phyloP scores from a whole-genome alignment of 2,329 filamentous ascomycete species.

The Aspergillus felis region DNA sequence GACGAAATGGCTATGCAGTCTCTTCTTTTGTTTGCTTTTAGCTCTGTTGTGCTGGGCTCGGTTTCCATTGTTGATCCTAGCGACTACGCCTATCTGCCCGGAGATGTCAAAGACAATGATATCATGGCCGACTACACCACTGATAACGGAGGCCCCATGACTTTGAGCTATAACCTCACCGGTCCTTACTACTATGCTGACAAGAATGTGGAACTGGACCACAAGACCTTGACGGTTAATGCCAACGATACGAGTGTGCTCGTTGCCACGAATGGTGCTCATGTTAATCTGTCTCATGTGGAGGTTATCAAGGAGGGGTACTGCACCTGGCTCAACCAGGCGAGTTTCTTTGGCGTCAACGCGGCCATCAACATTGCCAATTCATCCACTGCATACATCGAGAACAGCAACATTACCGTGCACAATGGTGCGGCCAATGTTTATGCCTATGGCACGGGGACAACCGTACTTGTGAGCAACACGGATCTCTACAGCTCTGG shows the following conservation, averaged over 20 bases:
- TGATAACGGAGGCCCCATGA: not conserved
- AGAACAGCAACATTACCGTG: conserved; percentile 28
- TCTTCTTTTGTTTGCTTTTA: no score
- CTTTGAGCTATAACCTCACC: not conserved
- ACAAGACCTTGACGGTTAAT: conserved; percentile 10
- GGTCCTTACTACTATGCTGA: conserved; percentile 3
- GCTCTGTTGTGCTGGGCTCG: no score
- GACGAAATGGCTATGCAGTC: no score
- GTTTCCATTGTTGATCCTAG: not conserved
- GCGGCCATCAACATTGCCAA: conserved; percentile 29
- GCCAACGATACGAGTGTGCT: conserved; percentile 18
- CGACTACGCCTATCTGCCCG: conserved; percentile 1
- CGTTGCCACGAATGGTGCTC: conserved; percentile 5
- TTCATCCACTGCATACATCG: conserved; percentile 19
- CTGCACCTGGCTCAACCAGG: conserved; percentile 22
- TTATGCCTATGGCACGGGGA: conserved; percentile 28
- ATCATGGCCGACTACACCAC: conserved; percentile 1
- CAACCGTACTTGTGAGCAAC: conserved; percentile 22
- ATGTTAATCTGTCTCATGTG: conserved; percentile 21
- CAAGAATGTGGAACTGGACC: conserved; percentile 3
- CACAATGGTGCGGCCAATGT: conserved; percentile 34
- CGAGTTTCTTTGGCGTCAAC: conserved; percentile 31
- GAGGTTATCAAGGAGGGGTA: conserved; percentile 29
- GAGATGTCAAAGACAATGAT: conserved; percentile 1
- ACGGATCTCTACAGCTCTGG: conserved; percentile 30